Evolutionary conservation across 1,284 basidiomycete species (phyloP), one percentile per base, ranked within the genome.

Genomic region (Ceratobasidium sp.): DNA sequence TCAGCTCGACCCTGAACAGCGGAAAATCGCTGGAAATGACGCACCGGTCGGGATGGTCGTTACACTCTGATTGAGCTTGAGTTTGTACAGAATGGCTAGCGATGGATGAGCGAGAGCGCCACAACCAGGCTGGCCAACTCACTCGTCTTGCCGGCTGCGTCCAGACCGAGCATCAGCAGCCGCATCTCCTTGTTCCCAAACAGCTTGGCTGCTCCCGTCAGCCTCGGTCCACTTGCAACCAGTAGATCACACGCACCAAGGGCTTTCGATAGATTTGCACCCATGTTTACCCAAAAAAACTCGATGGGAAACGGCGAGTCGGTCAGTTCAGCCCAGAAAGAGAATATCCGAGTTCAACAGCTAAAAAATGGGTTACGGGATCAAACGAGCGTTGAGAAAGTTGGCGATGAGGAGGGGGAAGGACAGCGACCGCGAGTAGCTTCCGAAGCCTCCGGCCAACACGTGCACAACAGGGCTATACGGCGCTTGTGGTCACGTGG

Each of bases 31-130:
- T 66, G 36, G 69, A 59, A 23, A 3, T 42, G 56, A 82, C 86
- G 16, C 23, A 76, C 77, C 77, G 42, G 87, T 88, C 11, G 97
- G 97, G 79, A 99, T 98, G 33, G 97, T 99, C 49, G 96, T 98
- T 75, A 99, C 97, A 73, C 93, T 95, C 82, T 99, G 95, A 83
- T 97, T 97, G 79, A 99, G 85, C 84, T 99, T 99, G 82, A 99
- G 91, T 83, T 99, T 99, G 87, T 99, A 99, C 72, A 99, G 88
- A 80, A 99, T 99, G 51, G 96, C 95, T 96, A 81, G 60, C 58
- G 53, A 49, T 40, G 14, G 38, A 40, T 23, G 30, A 73, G 25
- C 36, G 63, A 46, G 49, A 51, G 61, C 67, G 74, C 42, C 42
- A 33, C 42, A 38, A 25, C 25, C 42, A 16, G 2, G 25, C 74